Conservation (phyloP, 2,329 filamentous ascomycete species). For the Aspergillus caelatus region DNA sequence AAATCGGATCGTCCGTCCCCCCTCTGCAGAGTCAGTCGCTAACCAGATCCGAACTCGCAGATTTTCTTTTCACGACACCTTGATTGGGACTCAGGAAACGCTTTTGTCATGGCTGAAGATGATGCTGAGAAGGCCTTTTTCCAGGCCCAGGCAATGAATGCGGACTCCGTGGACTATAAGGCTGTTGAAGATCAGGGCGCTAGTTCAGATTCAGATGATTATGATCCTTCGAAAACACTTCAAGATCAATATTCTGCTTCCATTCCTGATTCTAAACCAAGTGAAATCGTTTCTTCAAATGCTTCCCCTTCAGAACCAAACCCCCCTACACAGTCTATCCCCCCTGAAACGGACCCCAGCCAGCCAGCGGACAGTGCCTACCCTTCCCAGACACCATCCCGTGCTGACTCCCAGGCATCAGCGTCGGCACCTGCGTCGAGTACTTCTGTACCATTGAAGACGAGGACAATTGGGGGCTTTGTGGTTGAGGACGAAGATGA, state of each 20-base stretch:
- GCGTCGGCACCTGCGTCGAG: conserved; percentile 33
- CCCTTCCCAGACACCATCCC: conserved; percentile 37
- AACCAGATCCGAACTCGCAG: conserved; percentile 7
- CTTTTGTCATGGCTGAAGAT: conserved; percentile 53
- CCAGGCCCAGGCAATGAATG: conserved; percentile 50
- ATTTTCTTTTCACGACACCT: conserved; percentile 3
- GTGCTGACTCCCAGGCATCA: conserved; percentile 38
- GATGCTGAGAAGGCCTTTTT: conserved; percentile 58
- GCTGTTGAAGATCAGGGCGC: conserved; percentile 56
- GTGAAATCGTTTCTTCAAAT: conserved; percentile 32
- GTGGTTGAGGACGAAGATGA: conserved; percentile 65
- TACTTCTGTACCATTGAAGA: conserved; percentile 43
- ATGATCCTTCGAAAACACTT: conserved; percentile 55
- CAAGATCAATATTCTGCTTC: conserved; percentile 43
- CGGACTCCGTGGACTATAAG: conserved; percentile 41
- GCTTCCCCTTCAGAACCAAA: conserved; percentile 25
- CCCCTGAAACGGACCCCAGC: conserved; percentile 33
- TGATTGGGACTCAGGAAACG: conserved; percentile 18
- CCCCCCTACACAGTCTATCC: conserved; percentile 24
- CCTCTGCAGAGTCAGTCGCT: conserved; percentile 2
- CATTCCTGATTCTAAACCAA: conserved; percentile 34
- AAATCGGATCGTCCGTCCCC: background rate
- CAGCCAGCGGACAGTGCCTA: conserved; percentile 30
- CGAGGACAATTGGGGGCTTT: conserved; percentile 63
- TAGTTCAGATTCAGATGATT: conserved; percentile 60